These are phyloP conservation scores for Rosa lucieae DNA, from an alignment of 306 rosid species.

Conservation along the genomic window DNA sequence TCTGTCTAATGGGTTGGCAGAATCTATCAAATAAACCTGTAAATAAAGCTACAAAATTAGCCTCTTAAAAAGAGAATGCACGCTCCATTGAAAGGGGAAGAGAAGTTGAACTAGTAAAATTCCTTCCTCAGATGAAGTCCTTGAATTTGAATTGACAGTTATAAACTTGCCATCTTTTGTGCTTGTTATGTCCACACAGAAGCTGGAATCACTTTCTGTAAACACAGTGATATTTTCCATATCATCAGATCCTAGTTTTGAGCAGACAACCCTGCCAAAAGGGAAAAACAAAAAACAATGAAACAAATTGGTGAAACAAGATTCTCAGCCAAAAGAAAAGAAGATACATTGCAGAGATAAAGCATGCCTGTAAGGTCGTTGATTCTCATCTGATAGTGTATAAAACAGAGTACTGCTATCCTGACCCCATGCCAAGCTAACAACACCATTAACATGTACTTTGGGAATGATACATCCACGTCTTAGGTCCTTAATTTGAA, in stretches of 20 bases:
- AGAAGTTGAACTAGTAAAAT: slow-evolving; percentile 36
- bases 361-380: slow-evolving; percentile 83
- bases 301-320: slow-evolving; percentile 16
- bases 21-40: slow-evolving; percentile 83
- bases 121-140: slow-evolving; percentile 99
- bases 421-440: slow-evolving; percentile 89
- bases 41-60: slow-evolving; percentile 35
- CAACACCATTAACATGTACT: slow-evolving; percentile 49
- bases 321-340: neutral
- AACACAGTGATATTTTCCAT: slow-evolving; percentile 51
- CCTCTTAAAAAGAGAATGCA: slow-evolving; percentile 24
- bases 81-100: slow-evolving; percentile 19
- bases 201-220: slow-evolving; percentile 71
- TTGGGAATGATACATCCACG: slow-evolving; percentile 56
- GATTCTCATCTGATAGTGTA: slow-evolving; percentile 78
- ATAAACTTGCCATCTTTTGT: slow-evolving; percentile 97
- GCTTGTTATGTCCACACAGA: slow-evolving; percentile 90
- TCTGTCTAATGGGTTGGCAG: slow-evolving; percentile 58
- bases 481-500: slow-evolving; percentile 79
- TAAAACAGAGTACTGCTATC: slow-evolving; percentile 65
- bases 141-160: slow-evolving; percentile 97
- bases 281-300: neutral
- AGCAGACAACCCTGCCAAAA: slow-evolving; percentile 66
- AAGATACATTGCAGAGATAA: slow-evolving; percentile 11
- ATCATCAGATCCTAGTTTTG: slow-evolving; percentile 47